Evolutionary conservation across 2,329 filamentous ascomycete genomes (phyloP).

Genomic region (Aspergillus candidus): DNA sequence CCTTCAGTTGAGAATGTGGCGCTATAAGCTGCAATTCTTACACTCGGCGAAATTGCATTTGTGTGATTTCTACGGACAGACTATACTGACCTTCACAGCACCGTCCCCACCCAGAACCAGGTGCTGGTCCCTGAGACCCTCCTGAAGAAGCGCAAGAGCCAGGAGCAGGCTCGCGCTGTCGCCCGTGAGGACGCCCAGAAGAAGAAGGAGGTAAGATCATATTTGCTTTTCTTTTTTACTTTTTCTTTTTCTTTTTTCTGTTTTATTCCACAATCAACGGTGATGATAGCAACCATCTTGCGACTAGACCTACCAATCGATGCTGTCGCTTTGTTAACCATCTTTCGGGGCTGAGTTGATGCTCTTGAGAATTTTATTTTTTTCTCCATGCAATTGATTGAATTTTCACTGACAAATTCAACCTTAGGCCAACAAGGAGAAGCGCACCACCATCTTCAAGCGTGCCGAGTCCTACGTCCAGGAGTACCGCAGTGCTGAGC

Average conservation of each 20-base stretch:
- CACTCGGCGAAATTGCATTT: constrained; percentile 66
- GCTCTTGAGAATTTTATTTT: constrained; percentile 13
- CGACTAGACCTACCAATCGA: constrained; percentile 90
- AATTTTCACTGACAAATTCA: constrained; percentile 23
- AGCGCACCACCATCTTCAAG: constrained; percentile 99
- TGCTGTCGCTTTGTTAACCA: constrained; percentile 73
- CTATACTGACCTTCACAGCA: constrained; percentile 72
- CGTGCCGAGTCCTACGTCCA: constrained; percentile 99
- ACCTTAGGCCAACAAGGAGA: constrained; percentile 89
- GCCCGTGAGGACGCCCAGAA: constrained; percentile 71
- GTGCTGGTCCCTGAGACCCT: constrained; percentile 98
- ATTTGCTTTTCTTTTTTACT: constrained; percentile 7
- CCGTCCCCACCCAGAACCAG: constrained; percentile 89
- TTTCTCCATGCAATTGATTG: constrained; percentile 8
- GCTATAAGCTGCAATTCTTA: constrained; percentile 82
- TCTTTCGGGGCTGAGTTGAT: constrained; percentile 67
- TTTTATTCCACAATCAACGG: constrained; percentile 29
- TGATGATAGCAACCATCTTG: constrained; percentile 87
- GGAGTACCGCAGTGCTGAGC: constrained; percentile 98
- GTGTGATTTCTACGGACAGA: constrained; percentile 63
- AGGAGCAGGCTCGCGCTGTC: constrained; percentile 97
- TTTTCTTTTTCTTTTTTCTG: constrained; percentile 5
- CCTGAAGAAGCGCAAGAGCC: constrained; percentile 99
- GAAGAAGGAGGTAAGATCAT: constrained; percentile 75
- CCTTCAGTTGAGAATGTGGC: constrained; percentile 81